These are phyloP conservation scores for Eimeria sp. DNA, from an alignment of 169 alveolate species.

Conservation along the genomic window DNA sequence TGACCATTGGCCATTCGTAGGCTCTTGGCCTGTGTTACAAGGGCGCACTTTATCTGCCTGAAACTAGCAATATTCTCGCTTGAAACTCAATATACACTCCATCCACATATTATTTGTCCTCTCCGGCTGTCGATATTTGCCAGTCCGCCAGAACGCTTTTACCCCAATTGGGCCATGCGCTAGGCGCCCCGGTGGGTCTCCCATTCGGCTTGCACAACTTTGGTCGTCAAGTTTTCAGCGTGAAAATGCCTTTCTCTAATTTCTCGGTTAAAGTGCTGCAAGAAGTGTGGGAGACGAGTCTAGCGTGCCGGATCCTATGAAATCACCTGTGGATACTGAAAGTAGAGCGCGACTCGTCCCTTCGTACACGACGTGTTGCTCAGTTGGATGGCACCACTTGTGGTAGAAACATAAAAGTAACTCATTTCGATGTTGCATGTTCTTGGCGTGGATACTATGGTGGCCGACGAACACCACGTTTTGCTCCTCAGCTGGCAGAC, in stretches of 20 bases:
- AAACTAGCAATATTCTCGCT: background rate
- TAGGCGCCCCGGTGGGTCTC: background rate
- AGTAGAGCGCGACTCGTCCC: background rate
- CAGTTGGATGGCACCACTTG: background rate
- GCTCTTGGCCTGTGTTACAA: background rate
- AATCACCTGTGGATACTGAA: background rate
- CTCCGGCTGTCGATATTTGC: background rate
- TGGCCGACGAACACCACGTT: background rate
- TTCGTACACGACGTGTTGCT: background rate
- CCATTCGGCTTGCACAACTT: background rate
- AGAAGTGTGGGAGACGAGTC: background rate
- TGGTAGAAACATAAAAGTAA: background rate
- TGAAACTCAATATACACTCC: background rate
- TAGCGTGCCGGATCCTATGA: background rate
- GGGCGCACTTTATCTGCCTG: background rate
- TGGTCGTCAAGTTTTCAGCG: background rate
- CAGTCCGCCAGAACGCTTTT: background rate
- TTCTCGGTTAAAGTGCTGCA: background rate
- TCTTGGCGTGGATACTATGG: background rate
- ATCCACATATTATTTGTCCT: background rate
- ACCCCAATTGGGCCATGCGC: background rate
- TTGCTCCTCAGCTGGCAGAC: background rate
- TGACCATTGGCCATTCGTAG: constrained; percentile 4
- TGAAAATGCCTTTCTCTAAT: background rate
- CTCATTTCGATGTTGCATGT: background rate